phyloP scores from a whole-genome alignment of 2,329 filamentous ascomycete species.

The Paraphaeosphaeria sporulosa region DNA sequence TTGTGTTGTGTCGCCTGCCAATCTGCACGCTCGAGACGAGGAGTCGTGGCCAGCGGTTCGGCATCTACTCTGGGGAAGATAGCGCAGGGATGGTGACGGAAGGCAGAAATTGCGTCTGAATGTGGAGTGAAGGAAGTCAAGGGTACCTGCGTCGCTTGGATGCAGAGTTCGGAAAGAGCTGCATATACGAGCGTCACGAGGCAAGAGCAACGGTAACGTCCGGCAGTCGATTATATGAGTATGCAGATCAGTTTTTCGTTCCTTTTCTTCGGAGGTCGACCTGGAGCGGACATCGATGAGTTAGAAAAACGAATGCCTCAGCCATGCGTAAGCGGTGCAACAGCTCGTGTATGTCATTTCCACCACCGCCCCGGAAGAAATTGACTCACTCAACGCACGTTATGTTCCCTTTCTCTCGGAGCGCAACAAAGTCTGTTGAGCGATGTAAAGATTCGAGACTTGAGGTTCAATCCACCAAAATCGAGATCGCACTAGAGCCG shows the following conservation, averaged over 20 bases:
- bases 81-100: conserved; percentile 9
- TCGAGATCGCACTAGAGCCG: not conserved
- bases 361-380: not conserved
- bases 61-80: not conserved
- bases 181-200: conserved; percentile 22
- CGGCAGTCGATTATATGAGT: not conserved
- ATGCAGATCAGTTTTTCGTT: not conserved
- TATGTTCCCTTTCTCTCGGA: not conserved
- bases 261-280: not conserved
- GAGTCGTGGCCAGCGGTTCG: conserved; percentile 2
- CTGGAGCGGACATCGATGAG: not conserved
- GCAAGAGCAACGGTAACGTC: not conserved
- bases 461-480: not conserved
- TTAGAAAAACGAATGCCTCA: not conserved
- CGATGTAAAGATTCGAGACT: not conserved
- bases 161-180: conserved; percentile 18
- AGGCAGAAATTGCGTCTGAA: conserved; percentile 1
- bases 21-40: not conserved
- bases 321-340: not conserved
- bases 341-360: not conserved
- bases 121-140: conserved; percentile 2
- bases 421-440: not conserved
- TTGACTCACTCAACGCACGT: not conserved
- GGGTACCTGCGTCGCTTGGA: conserved; percentile 5
- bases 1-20: not conserved